Percentiles rank a stretch among this genome's conserved stretches.
These are phyloP conservation scores for Penicillium capsulatum DNA, from an alignment of 2,329 filamentous ascomycete genomes.

Conservation along the genomic window DNA sequence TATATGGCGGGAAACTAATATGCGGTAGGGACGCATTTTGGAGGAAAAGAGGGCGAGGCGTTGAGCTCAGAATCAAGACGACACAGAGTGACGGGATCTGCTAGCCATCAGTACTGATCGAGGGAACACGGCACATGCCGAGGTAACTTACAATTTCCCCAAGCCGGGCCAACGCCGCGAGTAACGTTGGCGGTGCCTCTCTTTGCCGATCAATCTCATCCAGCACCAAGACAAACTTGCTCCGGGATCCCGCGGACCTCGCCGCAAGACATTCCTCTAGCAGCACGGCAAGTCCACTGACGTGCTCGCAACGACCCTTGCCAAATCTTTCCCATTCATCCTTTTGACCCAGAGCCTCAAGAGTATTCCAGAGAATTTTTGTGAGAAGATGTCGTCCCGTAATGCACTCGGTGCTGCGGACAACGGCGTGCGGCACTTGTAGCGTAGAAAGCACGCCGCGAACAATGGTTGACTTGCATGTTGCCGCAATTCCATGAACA, in stretches of 20 bases:
- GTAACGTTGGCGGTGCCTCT: conserved; percentile 71
- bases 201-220: conserved; percentile 82
- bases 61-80: conserved; percentile 69
- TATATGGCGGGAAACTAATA: conserved; percentile 80
- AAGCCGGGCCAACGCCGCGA: conserved; percentile 75
- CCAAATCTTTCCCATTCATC: conserved; percentile 44
- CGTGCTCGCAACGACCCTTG: conserved; percentile 68
- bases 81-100: conserved; percentile 75
- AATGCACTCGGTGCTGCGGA: conserved; percentile 45
- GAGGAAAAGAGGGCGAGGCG: conserved; percentile 63
- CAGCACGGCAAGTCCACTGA: conserved; percentile 71
- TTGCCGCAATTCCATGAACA: conserved; percentile 78
- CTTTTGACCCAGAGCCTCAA: conserved; percentile 35
- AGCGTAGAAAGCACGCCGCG: conserved; percentile 60
- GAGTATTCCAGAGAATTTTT: conserved; percentile 42
- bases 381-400: conserved; percentile 45
- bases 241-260: conserved; percentile 27
- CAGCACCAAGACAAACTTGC: conserved; percentile 75
- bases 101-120: conserved; percentile 1
- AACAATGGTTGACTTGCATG: conserved; percentile 75
- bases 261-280: conserved; percentile 49
- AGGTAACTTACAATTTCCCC: conserved; percentile 65
- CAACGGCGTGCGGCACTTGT: conserved; percentile 42
- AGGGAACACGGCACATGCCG: neutral
- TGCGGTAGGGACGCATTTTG: conserved; percentile 68